Base-by-base conservation (phyloP, 495 filamentous ascomycete species). In the Penicillium canescens region DNA sequence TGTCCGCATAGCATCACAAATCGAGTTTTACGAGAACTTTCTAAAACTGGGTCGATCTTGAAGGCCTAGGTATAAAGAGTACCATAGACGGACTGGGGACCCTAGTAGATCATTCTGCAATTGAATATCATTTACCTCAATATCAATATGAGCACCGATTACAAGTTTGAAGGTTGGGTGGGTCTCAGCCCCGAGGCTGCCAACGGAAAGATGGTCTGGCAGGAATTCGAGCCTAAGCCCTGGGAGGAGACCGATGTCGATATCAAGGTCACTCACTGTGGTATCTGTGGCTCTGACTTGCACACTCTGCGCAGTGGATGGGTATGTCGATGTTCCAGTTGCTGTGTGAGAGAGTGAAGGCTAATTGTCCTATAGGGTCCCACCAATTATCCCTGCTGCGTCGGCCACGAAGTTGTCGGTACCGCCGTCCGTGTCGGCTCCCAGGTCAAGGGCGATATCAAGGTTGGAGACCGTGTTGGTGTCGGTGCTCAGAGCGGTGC, bases 401-500 rank as follows among this genome's bases (percentile, higher is more conserved):
- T 92, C 31, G 91, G 89, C 36, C 91, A 94, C 70, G 92, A 96
- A 64, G 87, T 96, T 24, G 84, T 92, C 37, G 92, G 92, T 34
- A 82, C 69, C 4, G 89, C 82, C 6, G 85, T 92, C 23, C 84
- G 85, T 13, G 86, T 93, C 16, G 92, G 91, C 23, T 77, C 73
- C 46, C 78, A 89, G 42, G 87, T 79, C 44, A 75, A 66, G 20
- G 59, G 59, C 3, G 68, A 79, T 34, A 77, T 96, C 71, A 87
- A 90, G 57, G 70, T 92, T 44, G 92, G 92, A 11, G 92, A 96
- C 67, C 84, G 91, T 33, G 88, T 94, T 21, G 92, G 92, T 46
- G 89, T 96, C 10, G 92, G 92, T 45, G 91, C 92, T 2, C 91
- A 96, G 73, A 79, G 78, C 28, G 78, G 78, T 35, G 84, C 86